Evolutionary conservation across 2,329 filamentous ascomycete genomes (phyloP), one percentile per base, ranked within the genome.

Genomic region (Exophiala bonariae): DNA sequence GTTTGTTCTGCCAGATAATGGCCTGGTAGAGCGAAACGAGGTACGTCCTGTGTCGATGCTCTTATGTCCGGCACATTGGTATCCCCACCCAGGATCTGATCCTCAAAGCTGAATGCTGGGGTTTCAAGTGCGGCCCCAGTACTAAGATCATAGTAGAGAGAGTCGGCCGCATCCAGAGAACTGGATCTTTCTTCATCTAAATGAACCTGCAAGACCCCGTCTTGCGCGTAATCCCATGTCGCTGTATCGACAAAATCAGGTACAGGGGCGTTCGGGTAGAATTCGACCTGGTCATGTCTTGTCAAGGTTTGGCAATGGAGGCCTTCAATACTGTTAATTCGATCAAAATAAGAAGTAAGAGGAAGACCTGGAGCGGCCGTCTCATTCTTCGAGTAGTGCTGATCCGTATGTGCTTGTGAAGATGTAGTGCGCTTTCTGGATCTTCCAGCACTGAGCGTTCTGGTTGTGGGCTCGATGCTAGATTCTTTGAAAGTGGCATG

Each of bases 1-100:
- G 60, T 64, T 30, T 64, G 59, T 16, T 58, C 61, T 3, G 66
- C 56, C 14, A 69, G 58, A 40, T 64, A 59, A 50, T 62, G 56
- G 5, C 50, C 32, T 16, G 32, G 18, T 8, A 16, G 14, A 8
- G 14, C 14, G 7, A 35, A 35, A 8, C 14, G 32, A 7, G 32
- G 32, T n/a, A n/a, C 28, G 28, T n/a, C n/a, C 28, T 31, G 28
- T 9, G 28, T 31, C 28, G 28, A 31, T 31, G 28, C 28, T 31
- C 28, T 31, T 31, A 9, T 31, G 9, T 31, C 28, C 9, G 9
- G 32, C 14, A 35, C 8, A 35, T 8, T 35, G n/a, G 32, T 35
- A 7, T 35, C 32, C 8, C 18, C 32, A 17, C 14, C 18, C 11
- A 17, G 7, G 32, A 31, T 31, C 28, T 9, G n/a, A 9, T 9